Conservation (phyloP, 1,139 yeast genomes). For the Yamadazyma triangularis region DNA sequence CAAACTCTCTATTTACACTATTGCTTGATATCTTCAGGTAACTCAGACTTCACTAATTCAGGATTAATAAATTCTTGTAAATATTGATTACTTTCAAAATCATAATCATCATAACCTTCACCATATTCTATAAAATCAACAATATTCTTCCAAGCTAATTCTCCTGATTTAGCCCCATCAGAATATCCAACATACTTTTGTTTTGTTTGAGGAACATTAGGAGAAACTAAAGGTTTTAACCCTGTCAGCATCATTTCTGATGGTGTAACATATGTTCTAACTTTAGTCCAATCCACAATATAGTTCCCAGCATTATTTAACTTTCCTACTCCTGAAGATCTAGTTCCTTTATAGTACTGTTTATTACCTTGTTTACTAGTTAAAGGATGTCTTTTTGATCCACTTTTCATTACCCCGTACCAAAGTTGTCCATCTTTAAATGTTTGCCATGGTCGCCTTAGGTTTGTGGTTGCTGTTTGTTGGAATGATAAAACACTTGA, state of each 20-base stretch:
- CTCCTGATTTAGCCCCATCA: slow-evolving; percentile 72
- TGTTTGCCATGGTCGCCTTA: slow-evolving; percentile 88
- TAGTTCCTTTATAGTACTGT: slow-evolving; percentile 90
- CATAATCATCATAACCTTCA: slow-evolving; percentile 35
- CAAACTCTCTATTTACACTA: too few relatives aligned
- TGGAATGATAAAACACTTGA: slow-evolving; percentile 50
- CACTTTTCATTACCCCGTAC: slow-evolving; percentile 73
- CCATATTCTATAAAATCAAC: slow-evolving; percentile 78
- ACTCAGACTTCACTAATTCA: slow-evolving; percentile 7
- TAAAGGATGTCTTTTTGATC: slow-evolving; percentile 79
- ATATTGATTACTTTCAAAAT: slow-evolving; percentile 33
- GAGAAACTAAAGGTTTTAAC: slow-evolving; percentile 69
- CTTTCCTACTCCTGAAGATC: slow-evolving; percentile 89
- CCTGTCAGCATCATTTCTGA: slow-evolving; percentile 35
- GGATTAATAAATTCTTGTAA: slow-evolving; percentile 43
- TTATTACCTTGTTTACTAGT: slow-evolving; percentile 95
- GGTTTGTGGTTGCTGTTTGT: slow-evolving; percentile 43
- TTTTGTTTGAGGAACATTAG: slow-evolving; percentile 64
- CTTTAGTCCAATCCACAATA: slow-evolving; percentile 76
- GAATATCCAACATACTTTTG: slow-evolving; percentile 67
- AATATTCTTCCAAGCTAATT: slow-evolving; percentile 66
- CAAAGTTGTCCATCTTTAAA: slow-evolving; percentile 78
- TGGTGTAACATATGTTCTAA: slow-evolving; percentile 89
- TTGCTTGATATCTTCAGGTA: slow-evolving; percentile 9
- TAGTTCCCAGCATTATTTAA: slow-evolving; percentile 73